Percentiles rank a stretch among this genome's conserved stretches.
phyloP scores from a whole-genome alignment of 2,329 filamentous ascomycete genomes.

The Stemphylium lycopersici region DNA sequence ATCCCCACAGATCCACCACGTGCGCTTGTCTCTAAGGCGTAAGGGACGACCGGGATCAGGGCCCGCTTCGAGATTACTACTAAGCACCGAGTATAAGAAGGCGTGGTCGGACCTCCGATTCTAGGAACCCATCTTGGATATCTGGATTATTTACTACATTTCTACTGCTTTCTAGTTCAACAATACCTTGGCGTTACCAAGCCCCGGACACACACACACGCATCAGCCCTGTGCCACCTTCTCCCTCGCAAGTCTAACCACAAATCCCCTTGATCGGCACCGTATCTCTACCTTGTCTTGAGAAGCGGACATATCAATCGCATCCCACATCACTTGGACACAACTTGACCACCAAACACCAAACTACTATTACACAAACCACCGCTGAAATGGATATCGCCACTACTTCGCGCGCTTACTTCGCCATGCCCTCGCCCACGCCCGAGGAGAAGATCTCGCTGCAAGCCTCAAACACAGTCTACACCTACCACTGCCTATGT shows the following conservation, averaged over 20 bases:
- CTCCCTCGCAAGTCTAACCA: not conserved
- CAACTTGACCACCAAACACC: not conserved
- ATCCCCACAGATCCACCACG: conserved; percentile 10
- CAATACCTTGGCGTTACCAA: not conserved
- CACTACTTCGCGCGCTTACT: conserved; percentile 39
- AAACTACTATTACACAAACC: not conserved
- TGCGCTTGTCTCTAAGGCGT: conserved; percentile 10
- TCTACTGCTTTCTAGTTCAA: not conserved
- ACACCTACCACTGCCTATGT: conserved; percentile 71
- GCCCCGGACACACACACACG: not conserved
- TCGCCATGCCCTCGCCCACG: conserved; percentile 41
- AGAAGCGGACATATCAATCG: not conserved
- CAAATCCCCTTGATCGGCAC: conserved; percentile 10
- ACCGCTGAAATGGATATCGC: conserved; percentile 37
- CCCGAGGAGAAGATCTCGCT: conserved; percentile 42
- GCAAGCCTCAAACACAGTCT: conserved; percentile 47
- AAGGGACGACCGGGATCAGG: conserved; percentile 5
- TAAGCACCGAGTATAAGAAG: conserved; percentile 11
- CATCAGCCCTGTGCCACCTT: no score
- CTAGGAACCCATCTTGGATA: not conserved
- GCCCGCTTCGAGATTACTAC: conserved; percentile 3
- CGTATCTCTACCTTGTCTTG: not conserved
- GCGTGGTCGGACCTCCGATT: conserved; percentile 14
- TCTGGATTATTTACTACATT: not conserved
- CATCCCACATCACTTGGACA: not conserved